Conservation (phyloP, 257 asterid species). For the Marsdenia floribunda region DNA sequence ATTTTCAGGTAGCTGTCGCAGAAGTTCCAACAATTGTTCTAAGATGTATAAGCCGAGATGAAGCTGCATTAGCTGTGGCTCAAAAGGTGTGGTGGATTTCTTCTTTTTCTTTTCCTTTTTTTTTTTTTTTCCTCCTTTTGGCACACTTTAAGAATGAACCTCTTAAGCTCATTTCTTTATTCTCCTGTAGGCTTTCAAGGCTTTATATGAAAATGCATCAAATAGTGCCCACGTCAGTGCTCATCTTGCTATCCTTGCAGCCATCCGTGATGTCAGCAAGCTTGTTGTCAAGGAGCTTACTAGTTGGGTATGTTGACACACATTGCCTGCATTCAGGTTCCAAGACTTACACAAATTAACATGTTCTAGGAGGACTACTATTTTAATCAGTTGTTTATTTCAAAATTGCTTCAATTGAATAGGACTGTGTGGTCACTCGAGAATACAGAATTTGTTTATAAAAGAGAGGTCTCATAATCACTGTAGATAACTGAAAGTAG, state of each 20-base stretch:
- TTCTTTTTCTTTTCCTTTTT: not conserved
- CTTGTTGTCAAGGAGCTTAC: constrained; percentile 97
- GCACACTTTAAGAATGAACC: not conserved
- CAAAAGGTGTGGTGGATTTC: constrained; percentile 53
- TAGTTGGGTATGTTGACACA: constrained; percentile 68
- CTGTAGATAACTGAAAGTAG: not conserved
- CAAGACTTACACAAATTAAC: not conserved
- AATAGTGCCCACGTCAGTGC: constrained; percentile 63
- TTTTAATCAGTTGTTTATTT: not conserved
- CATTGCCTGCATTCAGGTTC: not conserved
- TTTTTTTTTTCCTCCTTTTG: no score
- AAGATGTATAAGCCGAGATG: constrained; percentile 88
- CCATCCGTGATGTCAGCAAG: constrained; percentile 95
- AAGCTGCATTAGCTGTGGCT: constrained; percentile 97
- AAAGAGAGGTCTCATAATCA: not conserved
- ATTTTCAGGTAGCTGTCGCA: constrained; percentile 63
- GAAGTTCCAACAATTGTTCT: constrained; percentile 91
- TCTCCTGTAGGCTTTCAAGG: constrained; percentile 68
- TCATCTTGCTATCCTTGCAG: constrained; percentile 76
- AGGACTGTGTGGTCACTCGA: not conserved
- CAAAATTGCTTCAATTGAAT: not conserved
- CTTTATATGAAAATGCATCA: constrained; percentile 80
- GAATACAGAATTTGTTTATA: not conserved
- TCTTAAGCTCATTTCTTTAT: constrained; percentile 15
- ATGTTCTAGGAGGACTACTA: not conserved